Base-by-base conservation (phyloP, 2,329 filamentous ascomycete genomes). In the Didymella pinodella region DNA sequence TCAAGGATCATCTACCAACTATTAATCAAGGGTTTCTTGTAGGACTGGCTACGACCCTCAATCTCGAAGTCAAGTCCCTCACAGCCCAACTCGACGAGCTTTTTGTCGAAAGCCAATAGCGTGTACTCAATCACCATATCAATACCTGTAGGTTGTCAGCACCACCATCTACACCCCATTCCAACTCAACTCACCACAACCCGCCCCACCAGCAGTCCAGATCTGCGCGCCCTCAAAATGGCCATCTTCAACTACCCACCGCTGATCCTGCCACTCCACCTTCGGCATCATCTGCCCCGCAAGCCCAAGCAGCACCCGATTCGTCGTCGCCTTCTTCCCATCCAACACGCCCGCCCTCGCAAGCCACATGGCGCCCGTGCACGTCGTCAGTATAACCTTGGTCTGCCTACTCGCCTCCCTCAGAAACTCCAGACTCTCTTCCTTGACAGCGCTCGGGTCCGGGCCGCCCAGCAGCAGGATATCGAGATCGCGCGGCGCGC, bases 401-500 rank as follows among this genome's bases (percentile, higher is more conserved):
- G 76, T 78, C 69, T 69, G 66, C 54, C 58, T 47, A 47, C 67
- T 76, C 3, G 77, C 78, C 61, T 80, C 76, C 18, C 66, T 63
- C 56, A 81, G 64, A 59, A 78, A 79, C 31, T 57, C 63, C 28
- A 76, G 64, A 25, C 77, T 78, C 12, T 64, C 65, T 7, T 74
- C 68, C 1, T 75, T 70, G 3, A 77, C 74, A 4, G 68, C 4
- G 28, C 58, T 0, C 31, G 69, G 74, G 22, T 72, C 51, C 5
- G 77, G 74, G 0, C 79, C 79, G 46, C 77, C 79, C 11, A 77
- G 64, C 29, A 81, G 38, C 2, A 81, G 61, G 34, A 81, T 75
- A 34, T 81, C 78, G 7, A 81, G 69, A 44, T 81, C 78, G 5
- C 77, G 70, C 3, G 79, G 79, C 8, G 75, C 78, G 44, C 65